Conservation (phyloP, 169 alveolate genomes). For the Toxoplasma gondii region DNA sequence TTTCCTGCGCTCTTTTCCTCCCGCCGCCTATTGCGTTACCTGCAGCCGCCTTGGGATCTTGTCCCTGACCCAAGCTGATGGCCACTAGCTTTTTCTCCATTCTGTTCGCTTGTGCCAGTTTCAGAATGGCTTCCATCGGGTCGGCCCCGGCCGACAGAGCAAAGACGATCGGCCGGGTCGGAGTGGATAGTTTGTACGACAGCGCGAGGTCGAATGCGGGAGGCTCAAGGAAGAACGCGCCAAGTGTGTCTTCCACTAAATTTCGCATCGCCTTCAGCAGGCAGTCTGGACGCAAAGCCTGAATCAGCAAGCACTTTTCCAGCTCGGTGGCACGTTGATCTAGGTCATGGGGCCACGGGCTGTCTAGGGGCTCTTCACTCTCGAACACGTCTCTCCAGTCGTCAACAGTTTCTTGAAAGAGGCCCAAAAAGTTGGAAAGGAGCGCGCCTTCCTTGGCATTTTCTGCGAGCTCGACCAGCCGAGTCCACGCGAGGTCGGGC, state of each 20-base stretch:
- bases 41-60: constrained; percentile 74
- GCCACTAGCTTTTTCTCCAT: constrained; percentile 73
- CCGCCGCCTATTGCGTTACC: constrained; percentile 41
- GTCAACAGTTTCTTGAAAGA: constrained; percentile 74
- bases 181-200: constrained; percentile 84
- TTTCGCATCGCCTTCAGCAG: constrained; percentile 81
- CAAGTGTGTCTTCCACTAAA: constrained; percentile 83
- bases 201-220: constrained; percentile 85
- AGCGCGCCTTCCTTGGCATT: constrained; percentile 48
- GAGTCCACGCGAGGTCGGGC: constrained; percentile 64
- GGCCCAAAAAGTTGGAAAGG: constrained; percentile 47
- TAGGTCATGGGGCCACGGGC: constrained; percentile 81
- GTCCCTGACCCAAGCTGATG: constrained; percentile 79
- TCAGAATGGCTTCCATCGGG: constrained; percentile 86
- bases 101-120: constrained; percentile 81
- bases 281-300: constrained; percentile 90
- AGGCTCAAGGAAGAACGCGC: constrained; percentile 81
- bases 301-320: constrained; percentile 86
- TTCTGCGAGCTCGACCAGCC: constrained; percentile 64
- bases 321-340: constrained; percentile 78
- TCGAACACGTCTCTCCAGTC: constrained; percentile 83
- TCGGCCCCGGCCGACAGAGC: constrained; percentile 92
- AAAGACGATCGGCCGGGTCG: constrained; percentile 90
- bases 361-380: constrained; percentile 77
- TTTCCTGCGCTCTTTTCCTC: neutral